phyloP scores from a whole-genome alignment of 2,329 filamentous ascomycete species.

The Pseudogymnoascus destructans region DNA sequence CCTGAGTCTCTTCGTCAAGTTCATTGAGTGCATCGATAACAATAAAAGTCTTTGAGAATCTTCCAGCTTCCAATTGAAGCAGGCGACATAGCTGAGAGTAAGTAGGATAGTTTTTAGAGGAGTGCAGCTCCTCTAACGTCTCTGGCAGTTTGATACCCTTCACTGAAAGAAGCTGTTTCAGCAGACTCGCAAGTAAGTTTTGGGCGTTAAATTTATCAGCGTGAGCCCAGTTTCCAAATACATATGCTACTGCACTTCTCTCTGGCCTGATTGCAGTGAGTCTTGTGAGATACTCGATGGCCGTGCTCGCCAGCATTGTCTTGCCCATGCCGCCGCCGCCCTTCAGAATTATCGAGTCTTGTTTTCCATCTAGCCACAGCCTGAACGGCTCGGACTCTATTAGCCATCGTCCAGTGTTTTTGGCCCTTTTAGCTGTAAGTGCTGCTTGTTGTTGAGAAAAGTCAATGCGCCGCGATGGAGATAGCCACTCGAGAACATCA shows the following conservation, averaged over 20 bases:
- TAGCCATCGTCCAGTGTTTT: background rate
- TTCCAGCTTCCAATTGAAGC: background rate
- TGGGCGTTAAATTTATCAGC: background rate
- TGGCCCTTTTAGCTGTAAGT: background rate
- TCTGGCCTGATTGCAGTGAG: background rate
- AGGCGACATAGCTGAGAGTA: background rate
- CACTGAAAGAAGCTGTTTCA: background rate
- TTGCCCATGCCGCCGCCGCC: background rate
- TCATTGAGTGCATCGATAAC: background rate
- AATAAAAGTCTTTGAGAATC: background rate
- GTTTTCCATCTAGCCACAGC: background rate
- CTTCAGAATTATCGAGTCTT: background rate
- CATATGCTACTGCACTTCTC: background rate
- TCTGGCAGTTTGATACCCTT: background rate
- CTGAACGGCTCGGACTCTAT: background rate
- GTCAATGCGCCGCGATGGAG: background rate
- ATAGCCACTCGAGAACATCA: background rate
- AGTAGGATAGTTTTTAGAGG: background rate
- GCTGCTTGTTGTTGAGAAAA: background rate
- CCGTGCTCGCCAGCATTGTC: background rate
- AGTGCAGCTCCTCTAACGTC: background rate
- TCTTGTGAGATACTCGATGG: background rate
- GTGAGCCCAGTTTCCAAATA: background rate
- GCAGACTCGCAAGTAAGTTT: background rate
- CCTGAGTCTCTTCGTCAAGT: background rate